Percentiles rank a stretch among this genome's conserved stretches.
Conservation (phyloP, 768 basidiomycete species). For the Tulasnella sp. region DNA sequence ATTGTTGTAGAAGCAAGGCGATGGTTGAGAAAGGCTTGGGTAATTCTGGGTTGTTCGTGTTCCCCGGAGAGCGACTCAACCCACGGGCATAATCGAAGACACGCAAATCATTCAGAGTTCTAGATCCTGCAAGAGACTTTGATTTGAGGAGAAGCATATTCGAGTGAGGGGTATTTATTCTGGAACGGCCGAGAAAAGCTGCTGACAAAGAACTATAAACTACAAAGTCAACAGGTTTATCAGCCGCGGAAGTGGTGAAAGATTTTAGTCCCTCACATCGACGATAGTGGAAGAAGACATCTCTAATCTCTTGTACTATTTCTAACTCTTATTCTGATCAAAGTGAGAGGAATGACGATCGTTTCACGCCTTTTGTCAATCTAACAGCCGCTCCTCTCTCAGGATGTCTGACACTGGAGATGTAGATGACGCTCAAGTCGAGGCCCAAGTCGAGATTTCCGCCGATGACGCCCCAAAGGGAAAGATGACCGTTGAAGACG, state of each 20-base stretch:
- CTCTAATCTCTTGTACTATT: constrained; percentile 28
- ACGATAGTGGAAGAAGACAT: constrained; percentile 96
- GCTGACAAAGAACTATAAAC: constrained; percentile 16
- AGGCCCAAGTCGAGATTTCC: constrained; percentile 43
- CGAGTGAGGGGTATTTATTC: not conserved
- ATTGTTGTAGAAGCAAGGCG: no score
- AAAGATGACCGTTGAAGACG: constrained; percentile 92
- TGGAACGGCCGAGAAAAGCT: not conserved
- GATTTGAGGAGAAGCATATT: not conserved
- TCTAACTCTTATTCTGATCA: constrained; percentile 1
- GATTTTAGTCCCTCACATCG: constrained; percentile 53
- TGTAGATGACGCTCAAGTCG: constrained; percentile 73
- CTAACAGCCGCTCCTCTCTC: constrained; percentile 6
- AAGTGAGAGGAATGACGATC: not conserved
- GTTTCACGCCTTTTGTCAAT: not conserved
- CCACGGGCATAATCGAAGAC: no score
- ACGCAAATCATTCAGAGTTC: not conserved
- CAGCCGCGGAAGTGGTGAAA: not conserved
- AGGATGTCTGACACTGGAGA: constrained; percentile 99
- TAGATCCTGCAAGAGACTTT: not conserved
- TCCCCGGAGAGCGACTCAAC: no score
- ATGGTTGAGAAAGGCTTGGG: no score
- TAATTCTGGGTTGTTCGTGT: no score
- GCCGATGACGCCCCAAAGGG: constrained; percentile 86
- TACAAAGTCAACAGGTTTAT: constrained; percentile 4